Evolutionary conservation across 306 rosid genomes (phyloP).

Genomic region (Rosa rugosa): DNA sequence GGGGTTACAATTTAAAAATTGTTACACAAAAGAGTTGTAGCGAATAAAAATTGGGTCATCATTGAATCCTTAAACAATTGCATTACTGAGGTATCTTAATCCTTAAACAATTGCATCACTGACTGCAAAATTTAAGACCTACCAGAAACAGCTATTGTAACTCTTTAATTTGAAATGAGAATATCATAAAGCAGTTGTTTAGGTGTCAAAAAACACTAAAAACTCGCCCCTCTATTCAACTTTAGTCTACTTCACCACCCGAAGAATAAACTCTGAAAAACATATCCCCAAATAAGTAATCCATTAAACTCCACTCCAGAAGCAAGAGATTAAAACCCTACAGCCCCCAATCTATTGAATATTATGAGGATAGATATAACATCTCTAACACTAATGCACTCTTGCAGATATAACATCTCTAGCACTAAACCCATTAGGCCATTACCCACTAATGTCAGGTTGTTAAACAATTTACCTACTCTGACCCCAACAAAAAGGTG

Average conservation of each 20-base stretch:
- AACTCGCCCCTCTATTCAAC: not conserved
- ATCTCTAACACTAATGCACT: not conserved
- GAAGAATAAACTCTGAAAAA: not conserved
- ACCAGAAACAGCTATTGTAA: not conserved
- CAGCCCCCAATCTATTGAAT: not conserved
- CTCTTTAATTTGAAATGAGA: not conserved
- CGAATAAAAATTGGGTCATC: not conserved
- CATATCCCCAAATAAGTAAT: not conserved
- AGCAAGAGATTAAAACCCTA: not conserved
- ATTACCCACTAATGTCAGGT: not conserved
- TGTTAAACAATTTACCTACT: not conserved
- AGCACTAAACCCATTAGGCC: not conserved
- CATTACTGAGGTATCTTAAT: too few relatives aligned
- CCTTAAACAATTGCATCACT: not conserved
- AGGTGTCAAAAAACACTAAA: not conserved
- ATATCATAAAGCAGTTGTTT: not conserved
- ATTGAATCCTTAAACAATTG: not conserved
- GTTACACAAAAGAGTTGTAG: not conserved
- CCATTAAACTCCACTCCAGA: not conserved
- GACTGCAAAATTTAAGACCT: not conserved
- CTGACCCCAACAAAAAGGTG: not conserved
- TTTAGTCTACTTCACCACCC: not conserved
- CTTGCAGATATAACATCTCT: not conserved
- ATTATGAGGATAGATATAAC: not conserved
- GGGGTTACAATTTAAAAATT: not conserved